Conservation (phyloP, 352 stramenopile species). For the Phytophthora pini region DNA sequence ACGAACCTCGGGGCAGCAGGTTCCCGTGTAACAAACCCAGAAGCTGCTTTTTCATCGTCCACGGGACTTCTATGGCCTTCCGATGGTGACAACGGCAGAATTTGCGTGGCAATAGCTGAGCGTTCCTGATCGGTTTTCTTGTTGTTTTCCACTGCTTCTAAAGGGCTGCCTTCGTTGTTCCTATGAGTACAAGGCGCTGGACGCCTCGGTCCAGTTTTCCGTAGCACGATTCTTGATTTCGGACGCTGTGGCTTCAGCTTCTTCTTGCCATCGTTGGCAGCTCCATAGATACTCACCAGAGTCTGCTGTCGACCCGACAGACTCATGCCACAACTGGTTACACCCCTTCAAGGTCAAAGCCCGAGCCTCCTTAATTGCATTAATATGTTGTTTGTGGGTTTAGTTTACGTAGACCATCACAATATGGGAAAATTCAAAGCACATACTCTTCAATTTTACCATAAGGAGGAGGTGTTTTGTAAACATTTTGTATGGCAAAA, state of each 20-base stretch:
- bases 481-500: too few species aligned
- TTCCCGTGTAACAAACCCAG: too few species aligned
- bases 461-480: too few species aligned
- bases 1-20: background rate
- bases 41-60: background rate
- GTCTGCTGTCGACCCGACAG: conserved; percentile 40
- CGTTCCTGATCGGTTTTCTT: background rate
- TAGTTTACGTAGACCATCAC: too few species aligned
- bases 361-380: too few species aligned
- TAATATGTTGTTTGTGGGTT: too few species aligned
- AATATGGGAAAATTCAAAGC: too few species aligned
- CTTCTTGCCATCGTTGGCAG: background rate
- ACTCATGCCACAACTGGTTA: conserved; percentile 14
- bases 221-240: background rate
- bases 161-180: too few species aligned
- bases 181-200: conserved; percentile 2
- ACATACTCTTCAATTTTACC: too few species aligned
- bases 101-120: background rate
- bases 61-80: background rate
- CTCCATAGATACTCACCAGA: conserved; percentile 46
- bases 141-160: background rate
- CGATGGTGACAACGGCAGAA: background rate
- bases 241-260: conserved; percentile 18
- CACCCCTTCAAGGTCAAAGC: too few species aligned
- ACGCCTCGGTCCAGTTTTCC: conserved; percentile 4